Base-by-base conservation (phyloP, 768 basidiomycete genomes). In the Cystobasidium onofrii region DNA sequence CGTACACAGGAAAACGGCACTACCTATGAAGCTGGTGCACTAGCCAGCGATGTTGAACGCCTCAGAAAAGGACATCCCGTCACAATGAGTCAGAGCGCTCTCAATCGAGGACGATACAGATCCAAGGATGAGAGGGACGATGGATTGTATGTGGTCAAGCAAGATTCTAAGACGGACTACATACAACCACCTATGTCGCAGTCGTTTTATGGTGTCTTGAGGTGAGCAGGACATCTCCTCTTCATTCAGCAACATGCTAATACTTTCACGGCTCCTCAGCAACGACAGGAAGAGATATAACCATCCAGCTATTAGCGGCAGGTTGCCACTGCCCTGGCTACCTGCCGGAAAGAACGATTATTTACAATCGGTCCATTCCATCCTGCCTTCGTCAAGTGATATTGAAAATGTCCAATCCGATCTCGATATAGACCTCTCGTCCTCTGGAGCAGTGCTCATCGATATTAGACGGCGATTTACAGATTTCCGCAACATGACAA, bases 111-210 rank as follows among this genome's bases (percentile, higher is more conserved):
- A 73, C 84, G 94, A 76, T 98, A 98, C 79, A 91, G 90, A 1
- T 88, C 91, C 79, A 92, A 93, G 78, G 94, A 96, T 76, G 94
- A 96, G 76, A 27, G 57, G 31, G 94, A 96, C 76, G 65, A 67
- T 12, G 92, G 90, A 0, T 80, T 97, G 34, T 98, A 98, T 78
- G 91, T 96, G 65, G 95, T 94, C 4, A 93, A 93, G 0, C 92
- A 94, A 78, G 93, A 95, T 80, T 90, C 90, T 60, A 17, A 55
- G 36, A 73, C 73, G 63, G 76, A 75, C 52, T 77, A 93, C 89
- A 92, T 91, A 0, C 95, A 98, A 81, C 94, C 95, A 0, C 95
- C 95, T 0, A 93, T 98, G 91, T 88, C 90, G 17, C 91, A 91
- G 77, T 94, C 91, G 88, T 97, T 92, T 80, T 86, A 85, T 54